A percentile compares a stretch with the other conserved stretches of the same genome.
phyloP scores from a whole-genome alignment of 2,329 filamentous ascomycete genomes.

The Mollisia scopiformis region DNA sequence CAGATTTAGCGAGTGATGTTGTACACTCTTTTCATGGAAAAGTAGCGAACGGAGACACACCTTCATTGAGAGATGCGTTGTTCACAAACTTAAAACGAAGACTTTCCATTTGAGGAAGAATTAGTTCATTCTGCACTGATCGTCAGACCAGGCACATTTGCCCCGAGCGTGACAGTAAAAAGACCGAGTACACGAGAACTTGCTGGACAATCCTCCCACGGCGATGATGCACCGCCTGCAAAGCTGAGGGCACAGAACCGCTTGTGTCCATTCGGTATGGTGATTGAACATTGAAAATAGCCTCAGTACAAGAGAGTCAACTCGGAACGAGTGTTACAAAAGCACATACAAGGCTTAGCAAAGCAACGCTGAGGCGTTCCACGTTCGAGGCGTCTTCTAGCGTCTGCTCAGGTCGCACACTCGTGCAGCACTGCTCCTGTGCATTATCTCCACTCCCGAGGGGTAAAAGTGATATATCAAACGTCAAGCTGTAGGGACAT shows the following conservation, averaged over 20 bases:
- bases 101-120: not conserved
- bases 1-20: not conserved
- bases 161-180: too few relatives aligned
- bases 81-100: not conserved
- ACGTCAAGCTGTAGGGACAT: not conserved
- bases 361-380: constrained; percentile 1
- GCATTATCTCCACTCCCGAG: constrained; percentile 2
- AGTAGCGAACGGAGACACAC: not conserved
- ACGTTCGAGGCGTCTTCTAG: constrained; percentile 16
- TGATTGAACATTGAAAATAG: not conserved
- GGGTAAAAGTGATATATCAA: not conserved
- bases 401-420: not conserved
- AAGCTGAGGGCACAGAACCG: not conserved
- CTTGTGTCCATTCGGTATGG: not conserved
- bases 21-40: not conserved
- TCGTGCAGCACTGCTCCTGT: not conserved
- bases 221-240: not conserved
- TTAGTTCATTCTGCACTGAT: not conserved
- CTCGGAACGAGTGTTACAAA: constrained; percentile 2
- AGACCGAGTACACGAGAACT: not conserved
- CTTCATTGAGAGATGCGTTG: not conserved
- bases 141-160: too few relatives aligned
- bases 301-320: not conserved
- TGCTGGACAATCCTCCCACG: not conserved
- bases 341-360: constrained; percentile 10